phyloP scores from a whole-genome alignment of 495 filamentous ascomycete genomes.

The Penicillium malachiteum region DNA sequence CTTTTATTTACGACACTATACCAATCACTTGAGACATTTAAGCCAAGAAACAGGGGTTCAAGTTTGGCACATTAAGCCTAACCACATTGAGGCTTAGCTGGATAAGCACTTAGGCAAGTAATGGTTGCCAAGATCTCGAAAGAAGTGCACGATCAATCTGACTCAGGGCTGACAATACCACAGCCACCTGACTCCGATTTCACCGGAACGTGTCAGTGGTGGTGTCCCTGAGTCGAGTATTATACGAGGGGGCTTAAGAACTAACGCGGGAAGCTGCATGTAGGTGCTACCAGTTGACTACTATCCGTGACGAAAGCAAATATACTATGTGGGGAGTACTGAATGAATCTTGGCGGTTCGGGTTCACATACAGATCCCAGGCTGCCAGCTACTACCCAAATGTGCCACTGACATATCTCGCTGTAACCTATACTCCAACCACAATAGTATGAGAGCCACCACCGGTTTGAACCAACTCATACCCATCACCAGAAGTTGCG shows the following conservation, averaged over 20 bases:
- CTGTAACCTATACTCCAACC: not conserved
- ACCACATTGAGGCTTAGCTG: not conserved
- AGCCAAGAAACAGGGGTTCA: not conserved
- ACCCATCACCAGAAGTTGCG: not conserved
- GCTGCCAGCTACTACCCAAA: not conserved
- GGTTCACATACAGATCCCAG: not conserved
- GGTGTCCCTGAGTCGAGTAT: too few species aligned
- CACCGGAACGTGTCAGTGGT: not conserved
- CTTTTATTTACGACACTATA: not conserved
- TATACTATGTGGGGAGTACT: too few species aligned
- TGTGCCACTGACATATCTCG: too few species aligned
- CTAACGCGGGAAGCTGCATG: too few species aligned
- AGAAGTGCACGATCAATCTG: not conserved
- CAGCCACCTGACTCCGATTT: not conserved
- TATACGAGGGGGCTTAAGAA: too few species aligned
- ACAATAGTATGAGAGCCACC: conserved; percentile 5
- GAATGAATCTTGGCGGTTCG: too few species aligned
- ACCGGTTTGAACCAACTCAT: not conserved
- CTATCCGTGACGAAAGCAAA: too few species aligned
- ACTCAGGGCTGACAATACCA: not conserved
- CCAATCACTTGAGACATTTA: not conserved
- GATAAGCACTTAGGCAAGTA: not conserved
- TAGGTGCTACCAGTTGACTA: too few species aligned
- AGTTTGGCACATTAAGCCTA: not conserved
- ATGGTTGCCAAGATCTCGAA: not conserved